phyloP scores from a whole-genome alignment of 345 rosid genomes.

The Camelina hispida region DNA sequence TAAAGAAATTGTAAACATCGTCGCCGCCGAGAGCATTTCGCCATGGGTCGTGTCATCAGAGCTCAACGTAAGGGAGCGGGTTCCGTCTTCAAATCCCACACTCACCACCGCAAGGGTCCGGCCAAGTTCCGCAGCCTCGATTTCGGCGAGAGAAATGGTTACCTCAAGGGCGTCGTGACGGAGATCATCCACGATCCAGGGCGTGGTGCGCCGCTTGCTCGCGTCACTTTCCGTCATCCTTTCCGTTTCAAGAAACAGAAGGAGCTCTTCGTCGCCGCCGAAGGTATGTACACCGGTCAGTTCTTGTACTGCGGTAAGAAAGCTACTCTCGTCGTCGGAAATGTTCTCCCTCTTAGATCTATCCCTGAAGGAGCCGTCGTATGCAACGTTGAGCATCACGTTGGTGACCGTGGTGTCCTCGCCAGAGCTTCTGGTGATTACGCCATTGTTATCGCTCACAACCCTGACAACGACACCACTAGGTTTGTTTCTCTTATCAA shows the following conservation, averaged over 20 bases:
- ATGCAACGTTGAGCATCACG: slow-evolving; percentile 78
- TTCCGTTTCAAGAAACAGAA: slow-evolving; percentile 75
- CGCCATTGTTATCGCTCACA: slow-evolving; percentile 68
- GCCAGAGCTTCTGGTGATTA: slow-evolving; percentile 68
- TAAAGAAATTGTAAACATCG: not conserved
- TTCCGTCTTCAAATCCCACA: slow-evolving; percentile 76
- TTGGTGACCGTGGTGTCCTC: slow-evolving; percentile 68
- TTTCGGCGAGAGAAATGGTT: slow-evolving; percentile 73
- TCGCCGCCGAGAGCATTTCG: slow-evolving; percentile 26
- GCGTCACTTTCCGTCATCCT: slow-evolving; percentile 72
- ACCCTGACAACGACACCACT: slow-evolving; percentile 68
- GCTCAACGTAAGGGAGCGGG: slow-evolving; percentile 83
- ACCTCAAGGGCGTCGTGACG: slow-evolving; percentile 66
- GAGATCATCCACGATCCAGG: slow-evolving; percentile 82
- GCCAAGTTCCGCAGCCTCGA: slow-evolving; percentile 75
- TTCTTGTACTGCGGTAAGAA: slow-evolving; percentile 63
- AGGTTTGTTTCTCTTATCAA: slow-evolving; percentile 42
- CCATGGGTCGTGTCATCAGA: slow-evolving; percentile 77
- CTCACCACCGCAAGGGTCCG: slow-evolving; percentile 81
- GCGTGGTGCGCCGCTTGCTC: slow-evolving; percentile 72
- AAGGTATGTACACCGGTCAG: slow-evolving; percentile 70
- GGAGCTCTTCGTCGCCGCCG: slow-evolving; percentile 74
- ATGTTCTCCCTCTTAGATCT: slow-evolving; percentile 58
- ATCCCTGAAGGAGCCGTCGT: slow-evolving; percentile 82
- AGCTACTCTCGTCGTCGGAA: slow-evolving; percentile 60